A percentile compares a stretch with the other conserved stretches of the same genome.
phyloP scores from a whole-genome alignment of 2,329 filamentous ascomycete genomes.

The Colletotrichum sp. region DNA sequence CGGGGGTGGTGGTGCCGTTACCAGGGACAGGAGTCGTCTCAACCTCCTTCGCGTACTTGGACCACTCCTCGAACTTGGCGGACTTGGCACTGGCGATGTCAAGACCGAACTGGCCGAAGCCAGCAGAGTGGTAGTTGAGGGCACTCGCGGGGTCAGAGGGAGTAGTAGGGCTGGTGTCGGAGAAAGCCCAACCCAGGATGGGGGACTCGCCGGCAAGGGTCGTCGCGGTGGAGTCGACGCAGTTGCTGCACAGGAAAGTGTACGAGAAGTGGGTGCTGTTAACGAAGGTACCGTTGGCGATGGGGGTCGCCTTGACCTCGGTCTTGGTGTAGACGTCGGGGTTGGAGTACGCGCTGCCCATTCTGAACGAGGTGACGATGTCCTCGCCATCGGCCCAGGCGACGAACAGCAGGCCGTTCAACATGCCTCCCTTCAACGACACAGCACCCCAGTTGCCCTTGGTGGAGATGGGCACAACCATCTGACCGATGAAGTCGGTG shows the following conservation, averaged over 20 bases:
- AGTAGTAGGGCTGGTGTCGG: conserved; percentile 33
- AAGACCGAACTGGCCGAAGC: conserved; percentile 41
- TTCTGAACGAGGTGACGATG: conserved; percentile 36
- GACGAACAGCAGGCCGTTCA: conserved; percentile 50
- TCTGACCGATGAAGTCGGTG: conserved; percentile 60
- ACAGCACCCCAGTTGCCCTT: conserved; percentile 55
- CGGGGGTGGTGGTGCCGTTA: conserved; percentile 11
- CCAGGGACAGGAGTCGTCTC: conserved; percentile 4
- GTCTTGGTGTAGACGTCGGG: conserved; percentile 50
- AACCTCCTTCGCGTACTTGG: conserved; percentile 10
- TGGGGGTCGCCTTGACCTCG: conserved; percentile 43
- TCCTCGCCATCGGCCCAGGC: conserved; percentile 53
- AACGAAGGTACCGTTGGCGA: conserved; percentile 55
- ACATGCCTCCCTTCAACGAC: conserved; percentile 51
- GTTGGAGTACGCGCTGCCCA: conserved; percentile 47
- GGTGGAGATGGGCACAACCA: conserved; percentile 40
- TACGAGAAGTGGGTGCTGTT: conserved; percentile 59
- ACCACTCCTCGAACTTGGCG: conserved; percentile 25
- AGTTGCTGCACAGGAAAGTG: conserved; percentile 57
- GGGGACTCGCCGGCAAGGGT: conserved; percentile 30
- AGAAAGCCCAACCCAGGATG: conserved; percentile 45
- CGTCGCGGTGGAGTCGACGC: conserved; percentile 39
- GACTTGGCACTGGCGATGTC: conserved; percentile 36
- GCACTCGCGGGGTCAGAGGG: conserved; percentile 34
- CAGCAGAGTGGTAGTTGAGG: conserved; percentile 44